Evolutionary conservation across 2,329 filamentous ascomycete genomes (phyloP).

Genomic region (Zarea fungicola): DNA sequence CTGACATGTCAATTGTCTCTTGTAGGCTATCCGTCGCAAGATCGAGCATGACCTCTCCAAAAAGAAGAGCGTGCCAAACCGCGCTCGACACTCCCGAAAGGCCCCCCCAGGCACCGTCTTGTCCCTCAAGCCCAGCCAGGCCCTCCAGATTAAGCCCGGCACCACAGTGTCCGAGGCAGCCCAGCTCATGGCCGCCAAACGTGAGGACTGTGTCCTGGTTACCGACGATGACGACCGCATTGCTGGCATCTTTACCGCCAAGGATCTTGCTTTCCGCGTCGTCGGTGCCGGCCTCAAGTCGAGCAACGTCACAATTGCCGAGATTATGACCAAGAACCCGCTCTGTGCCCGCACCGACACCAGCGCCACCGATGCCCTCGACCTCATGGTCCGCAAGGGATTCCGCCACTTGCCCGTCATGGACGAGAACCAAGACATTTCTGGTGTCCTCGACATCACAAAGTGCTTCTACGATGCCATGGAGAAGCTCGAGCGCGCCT

Average conservation of each 20-base stretch:
- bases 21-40: slow-evolving; percentile 88
- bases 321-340: slow-evolving; percentile 99
- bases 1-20: slow-evolving; percentile 14
- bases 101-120: slow-evolving; percentile 94
- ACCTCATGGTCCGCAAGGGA: slow-evolving; percentile 31
- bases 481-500: slow-evolving; percentile 98
- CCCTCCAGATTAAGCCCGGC: slow-evolving; percentile 92
- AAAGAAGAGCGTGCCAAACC: slow-evolving; percentile 78
- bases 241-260: slow-evolving; percentile 97
- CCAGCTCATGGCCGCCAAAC: slow-evolving; percentile 97
- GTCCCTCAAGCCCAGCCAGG: slow-evolving; percentile 88
- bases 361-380: slow-evolving; percentile 62
- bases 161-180: slow-evolving; percentile 95
- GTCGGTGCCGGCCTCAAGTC: slow-evolving; percentile 89
- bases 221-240: slow-evolving; percentile 98
- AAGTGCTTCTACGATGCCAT: slow-evolving; percentile 99
- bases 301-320: slow-evolving; percentile 83
- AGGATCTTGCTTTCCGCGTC: slow-evolving; percentile 95
- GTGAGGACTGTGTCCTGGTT: slow-evolving; percentile 95
- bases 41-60: slow-evolving; percentile 97
- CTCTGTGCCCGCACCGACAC: slow-evolving; percentile 96
- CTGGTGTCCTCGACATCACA: slow-evolving; percentile 95
- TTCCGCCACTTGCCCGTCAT: slow-evolving; percentile 97
- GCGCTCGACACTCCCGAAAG: slow-evolving; percentile 82
- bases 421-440: slow-evolving; percentile 99